Conservation (phyloP, 352 stramenopile species). For the Pythium insidiosum region DNA sequence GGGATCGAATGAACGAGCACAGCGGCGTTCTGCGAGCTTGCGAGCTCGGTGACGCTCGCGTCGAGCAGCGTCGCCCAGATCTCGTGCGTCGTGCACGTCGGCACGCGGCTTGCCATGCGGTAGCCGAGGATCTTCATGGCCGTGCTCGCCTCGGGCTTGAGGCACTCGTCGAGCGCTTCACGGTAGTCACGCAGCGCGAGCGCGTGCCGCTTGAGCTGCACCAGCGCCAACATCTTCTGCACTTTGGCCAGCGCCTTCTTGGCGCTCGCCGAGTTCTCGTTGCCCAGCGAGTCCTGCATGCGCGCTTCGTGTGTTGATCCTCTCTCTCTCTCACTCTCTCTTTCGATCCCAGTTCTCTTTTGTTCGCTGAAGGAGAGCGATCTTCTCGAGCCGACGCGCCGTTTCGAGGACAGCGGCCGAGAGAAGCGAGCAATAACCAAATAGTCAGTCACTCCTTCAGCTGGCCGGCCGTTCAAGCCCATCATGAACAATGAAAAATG, state of each 20-base stretch:
- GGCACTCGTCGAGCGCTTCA: slow-evolving; percentile 57
- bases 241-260: slow-evolving; percentile 48
- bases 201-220: slow-evolving; percentile 36
- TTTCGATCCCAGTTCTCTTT: too few species aligned
- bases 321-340: too few species aligned
- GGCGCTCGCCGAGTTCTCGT: slow-evolving; percentile 29
- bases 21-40: slow-evolving; percentile 46
- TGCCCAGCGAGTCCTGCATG: slow-evolving; percentile 39
- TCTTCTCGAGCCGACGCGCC: too few species aligned
- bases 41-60: slow-evolving; percentile 52
- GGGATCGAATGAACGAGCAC: slow-evolving; percentile 42
- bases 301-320: neutral
- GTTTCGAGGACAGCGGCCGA: too few species aligned
- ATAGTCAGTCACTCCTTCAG: too few species aligned
- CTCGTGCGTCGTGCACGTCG: slow-evolving; percentile 50
- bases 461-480: too few species aligned
- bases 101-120: slow-evolving; percentile 43
- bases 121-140: slow-evolving; percentile 64
- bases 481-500: too few species aligned
- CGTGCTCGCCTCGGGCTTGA: slow-evolving; percentile 50
- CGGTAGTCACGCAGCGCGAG: slow-evolving; percentile 53
- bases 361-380: too few species aligned
- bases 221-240: slow-evolving; percentile 55
- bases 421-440: too few species aligned
- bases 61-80: slow-evolving; percentile 61